Evolutionary conservation across 768 basidiomycete species (phyloP), one percentile per base, ranked within the genome.

Genomic region (Suillus weaverae): DNA sequence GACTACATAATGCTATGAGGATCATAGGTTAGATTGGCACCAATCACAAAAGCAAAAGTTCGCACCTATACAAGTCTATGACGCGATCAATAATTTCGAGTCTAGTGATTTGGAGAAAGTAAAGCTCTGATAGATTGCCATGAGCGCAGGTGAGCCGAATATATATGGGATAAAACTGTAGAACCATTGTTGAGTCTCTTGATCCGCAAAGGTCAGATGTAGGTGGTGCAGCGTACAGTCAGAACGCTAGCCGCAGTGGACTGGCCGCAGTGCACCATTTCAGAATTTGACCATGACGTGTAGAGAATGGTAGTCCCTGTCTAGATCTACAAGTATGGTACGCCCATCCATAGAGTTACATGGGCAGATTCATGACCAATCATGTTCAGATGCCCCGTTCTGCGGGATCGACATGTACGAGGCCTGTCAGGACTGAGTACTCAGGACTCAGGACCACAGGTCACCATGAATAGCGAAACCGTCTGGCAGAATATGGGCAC

Each of bases 1-100:
- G 26, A 75, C 67, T 54, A 75, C 74, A 75, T 75, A 14, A 62
- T 67, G 66, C n/a, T 44, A 22, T 26, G 16, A 59, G 41, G 11
- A 11, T 32, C 5, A 26, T 41, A 10, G 10, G 57, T 20, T 20
- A 41, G 18, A 41, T 16, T 30, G 26, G 11, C 26, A 59, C 57
- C 14, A 11, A 14, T 11, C 10, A 1, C 18, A 13, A 18, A 20
- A 26, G 18, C 0, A 13, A 20, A 30, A 59, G 18, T 30, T 3
- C 57, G 18, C 11, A 59, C 57, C 10, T 30, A 32, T 59, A 20
- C 18, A 11, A 54, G 26, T 30, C 56, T 59, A 39, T 59, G 26
- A 9, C 5, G 2, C 38, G 38, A 26, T 26, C 14, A 57, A 57
- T 33, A 33, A 54, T 54, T 11, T 36, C 9, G 8, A 57, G 22